Base-by-base conservation (phyloP, 2,329 filamentous ascomycete species). In the Lojkania enalia region DNA sequence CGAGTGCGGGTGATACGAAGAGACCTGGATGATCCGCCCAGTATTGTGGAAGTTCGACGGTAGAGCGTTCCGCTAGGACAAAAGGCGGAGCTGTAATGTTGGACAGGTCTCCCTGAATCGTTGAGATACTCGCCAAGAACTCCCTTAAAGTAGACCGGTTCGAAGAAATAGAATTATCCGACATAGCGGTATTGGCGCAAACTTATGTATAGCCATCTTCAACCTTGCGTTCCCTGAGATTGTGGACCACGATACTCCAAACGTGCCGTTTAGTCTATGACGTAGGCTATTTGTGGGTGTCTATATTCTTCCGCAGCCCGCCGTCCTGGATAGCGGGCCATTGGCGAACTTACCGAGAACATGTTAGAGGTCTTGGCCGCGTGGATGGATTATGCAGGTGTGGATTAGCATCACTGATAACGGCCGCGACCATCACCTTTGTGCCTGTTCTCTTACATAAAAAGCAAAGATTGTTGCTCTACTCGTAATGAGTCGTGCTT, bases 71-170 rank as follows among this genome's bases (percentile, higher is more conserved):
- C 2, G 70, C 71, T 0, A 76, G 60, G 5, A 76, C 65, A 44
- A 76, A 76, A 3, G 73, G 73, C 2, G 74, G 74, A 1, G 73
- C 74, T 6, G 74, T 76, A 42, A 75, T 75, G 41, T 73, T 76
- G 32, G 63, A 69, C 5, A 76, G 62, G 44, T 76, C 73, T 25
- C 74, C 74, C 57, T 68, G 70, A 42, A 76, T 73, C 1, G 72
- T 74, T 20, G 73, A 67, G 35, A 75, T 73, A 0, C 71, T 74
- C 2, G 48, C 56, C 5, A 69, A 39, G 46, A 69, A 69, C 12
- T 69, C 63, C 33, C 58, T 66, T 31, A 67, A 44, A 11, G 53
- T 54, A 29, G 65, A 66, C 14, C 65, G 60, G 29, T 66, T 66
- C 3, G 53, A 51, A 7, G 48, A 43, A 9, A 64, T 64, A 11